Evolutionary conservation across 1,284 basidiomycete genomes (phyloP), one percentile per base, ranked within the genome.

Genomic region (Volvariella volvacea): DNA sequence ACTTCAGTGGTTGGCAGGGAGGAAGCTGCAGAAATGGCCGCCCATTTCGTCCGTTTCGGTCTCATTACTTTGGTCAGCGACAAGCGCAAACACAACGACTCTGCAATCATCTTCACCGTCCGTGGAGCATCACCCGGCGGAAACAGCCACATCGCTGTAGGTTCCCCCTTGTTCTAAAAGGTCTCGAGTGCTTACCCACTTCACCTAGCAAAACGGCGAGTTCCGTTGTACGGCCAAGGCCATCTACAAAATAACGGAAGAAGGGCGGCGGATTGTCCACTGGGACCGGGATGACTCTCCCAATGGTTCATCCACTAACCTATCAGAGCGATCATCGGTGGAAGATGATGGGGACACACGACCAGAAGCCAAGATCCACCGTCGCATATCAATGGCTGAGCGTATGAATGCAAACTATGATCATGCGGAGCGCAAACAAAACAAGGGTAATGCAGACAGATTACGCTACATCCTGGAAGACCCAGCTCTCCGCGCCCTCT

Each of bases 31-130:
- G 96, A 99, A 70, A 87, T 98, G 74, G 83, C 90, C 3, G 96
- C 93, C 1, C 96, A 99, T 59, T 98, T 99, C 58, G 93, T 98
- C 39, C 83, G 96, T 34, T 95, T 96, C 57, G 92, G 92, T 31
- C 80, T 95, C 53, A 88, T 99, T 63, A 67, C 72, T 9, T 71
- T 98, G 30, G 89, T 95, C 49, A 88, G 84, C 65, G 87, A 90
- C 63, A 90, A 87, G 71, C 74, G 88, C 52, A 92, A 88, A 69
- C 83, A 84, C 57, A 89, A 87, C 56, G 92, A 95, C 54, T 85
- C 84, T 25, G 86, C 87, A 25, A 84, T 92, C 63, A 88, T 93
- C 55, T 91, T 91, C 62, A 90, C 86, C 19, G 92, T 93, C 25
- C 80, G 87, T 50, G 88, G 88, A n/a, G 79, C 82, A 38, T 73